Base-by-base conservation (phyloP, 257 asterid genomes). In the Solanum rostratum region DNA sequence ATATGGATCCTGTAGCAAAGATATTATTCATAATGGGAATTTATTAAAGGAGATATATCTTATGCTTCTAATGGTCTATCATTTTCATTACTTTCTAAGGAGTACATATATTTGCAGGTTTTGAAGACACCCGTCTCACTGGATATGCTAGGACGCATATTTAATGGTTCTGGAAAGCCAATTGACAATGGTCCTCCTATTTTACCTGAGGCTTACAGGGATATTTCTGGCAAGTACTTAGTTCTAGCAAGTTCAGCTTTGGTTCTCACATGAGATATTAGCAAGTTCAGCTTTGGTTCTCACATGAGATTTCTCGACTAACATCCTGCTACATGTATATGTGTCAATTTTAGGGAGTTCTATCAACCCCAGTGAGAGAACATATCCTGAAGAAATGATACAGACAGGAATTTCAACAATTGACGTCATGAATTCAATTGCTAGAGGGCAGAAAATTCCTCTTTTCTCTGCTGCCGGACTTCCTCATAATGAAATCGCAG, bases 401-500 rank as follows among this genome's bases (percentile, higher is more conserved):
- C 99, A 95, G 91, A 95, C 99, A 4, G 99, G 98, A 85, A 95
- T 95, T 89, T 96, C 99, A 84, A 96, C 99, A 57, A 94, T 96
- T 87, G 99, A 96, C 88, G 99, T 96, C 91, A 96, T 96, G 99
- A 96, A 96, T 90, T 96, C 99, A 81, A 94, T 96, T 88, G 99
- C 99, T 85, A 94, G 99, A 69, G 99, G 99, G 85, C 99, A 96
- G 90, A 96, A 96, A 87, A 96, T 96, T 83, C 99, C 99, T 70
- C 99, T 96, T 80, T 96, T 96, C 78, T 96, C 99, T 45, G 99
- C 99, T 87, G 98, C 99, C 50, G 99, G 99, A 90, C 98, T 96
- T 87, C 99, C 98, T 78, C 99, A 96, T 91, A 96, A 96, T 90
- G 99, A 96, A 93, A 96, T 96, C 10, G 99, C 99, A 53, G 99